phyloP scores from a whole-genome alignment of 352 stramenopile genomes.

The Phytophthora capsici region DNA sequence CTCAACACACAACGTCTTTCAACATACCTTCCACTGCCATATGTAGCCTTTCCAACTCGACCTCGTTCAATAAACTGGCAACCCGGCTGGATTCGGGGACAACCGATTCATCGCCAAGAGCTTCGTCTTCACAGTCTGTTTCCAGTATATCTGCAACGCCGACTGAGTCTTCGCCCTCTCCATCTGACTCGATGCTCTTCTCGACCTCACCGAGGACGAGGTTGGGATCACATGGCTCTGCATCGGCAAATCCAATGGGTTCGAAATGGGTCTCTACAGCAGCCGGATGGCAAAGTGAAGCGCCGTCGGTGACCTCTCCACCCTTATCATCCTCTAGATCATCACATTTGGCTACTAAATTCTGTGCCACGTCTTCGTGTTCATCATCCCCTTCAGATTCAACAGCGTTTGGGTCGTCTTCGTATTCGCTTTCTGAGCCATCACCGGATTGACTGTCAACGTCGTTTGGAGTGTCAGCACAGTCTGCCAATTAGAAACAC shows the following conservation, averaged over 20 bases:
- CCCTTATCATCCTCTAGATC: too few species aligned
- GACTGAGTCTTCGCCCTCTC: not conserved
- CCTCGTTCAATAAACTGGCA: not conserved
- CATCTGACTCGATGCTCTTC: not conserved
- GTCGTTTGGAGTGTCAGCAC: not conserved
- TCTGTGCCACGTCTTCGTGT: too few species aligned
- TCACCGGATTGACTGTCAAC: not conserved
- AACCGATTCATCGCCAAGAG: too few species aligned
- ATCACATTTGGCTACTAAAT: too few species aligned
- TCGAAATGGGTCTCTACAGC: too few species aligned
- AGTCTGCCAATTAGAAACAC: too few species aligned
- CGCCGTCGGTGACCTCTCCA: too few species aligned
- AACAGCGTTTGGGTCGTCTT: not conserved
- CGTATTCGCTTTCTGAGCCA: not conserved
- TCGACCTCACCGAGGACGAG: not conserved
- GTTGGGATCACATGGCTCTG: too few species aligned
- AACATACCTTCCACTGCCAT: not conserved
- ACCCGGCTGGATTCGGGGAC: not conserved
- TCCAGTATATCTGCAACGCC: not conserved
- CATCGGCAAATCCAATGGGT: too few species aligned
- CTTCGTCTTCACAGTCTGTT: too few species aligned
- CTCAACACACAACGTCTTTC: too few species aligned
- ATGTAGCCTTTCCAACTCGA: not conserved
- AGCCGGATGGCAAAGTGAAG: too few species aligned
- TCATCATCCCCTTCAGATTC: not conserved